Evolutionary conservation across 768 basidiomycete genomes (phyloP), one percentile per base, ranked within the genome.

Genomic region (Psilocybe azurescens): DNA sequence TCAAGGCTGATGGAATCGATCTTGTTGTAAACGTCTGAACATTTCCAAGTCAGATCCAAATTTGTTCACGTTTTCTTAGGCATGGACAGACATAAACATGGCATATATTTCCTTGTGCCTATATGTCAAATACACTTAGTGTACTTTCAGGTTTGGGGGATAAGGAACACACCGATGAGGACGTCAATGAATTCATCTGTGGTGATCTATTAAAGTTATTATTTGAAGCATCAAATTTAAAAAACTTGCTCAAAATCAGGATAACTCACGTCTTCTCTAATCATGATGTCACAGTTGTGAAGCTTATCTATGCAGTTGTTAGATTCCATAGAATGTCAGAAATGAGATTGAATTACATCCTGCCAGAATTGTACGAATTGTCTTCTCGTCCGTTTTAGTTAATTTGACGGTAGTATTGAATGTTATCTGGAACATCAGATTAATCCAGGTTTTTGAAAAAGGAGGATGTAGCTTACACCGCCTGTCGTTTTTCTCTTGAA

Each of bases 111-210:
- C 68, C 97, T 86, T 6, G 91, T 96, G 20, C 93, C 93, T 93
- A 66, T 39, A 56, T n/a, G 11, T 33, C 39, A 16, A 41, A 41
- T 54, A 53, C 39, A 44, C 11, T 32, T 13, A 44, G n/a, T 11
- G 41, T 44, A 4, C 41, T 44, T 44, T 39, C 24, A 5, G 44
- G 29, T 33, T 13, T 44, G 4, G 32, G 8, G 56, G 29, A 16
- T 47, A 33, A n/a, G 49, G 28, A 39, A 50, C 69, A 71, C 69
- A 88, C 95, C 97, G 55, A 99, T 93, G 24, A 99, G 82, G n/a
- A 98, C 94, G 72, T 99, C 97, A 65, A 99, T 97, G 70, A 99
- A 97, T 73, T 99, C 94, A 72, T 98, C 97, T 3, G 90, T 91
- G 7, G 93, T 92, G 60, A 97, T 95, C 95, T 97, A 65, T 18